Conservation (phyloP, 306 rosid species). For the Quercus mongolica region DNA sequence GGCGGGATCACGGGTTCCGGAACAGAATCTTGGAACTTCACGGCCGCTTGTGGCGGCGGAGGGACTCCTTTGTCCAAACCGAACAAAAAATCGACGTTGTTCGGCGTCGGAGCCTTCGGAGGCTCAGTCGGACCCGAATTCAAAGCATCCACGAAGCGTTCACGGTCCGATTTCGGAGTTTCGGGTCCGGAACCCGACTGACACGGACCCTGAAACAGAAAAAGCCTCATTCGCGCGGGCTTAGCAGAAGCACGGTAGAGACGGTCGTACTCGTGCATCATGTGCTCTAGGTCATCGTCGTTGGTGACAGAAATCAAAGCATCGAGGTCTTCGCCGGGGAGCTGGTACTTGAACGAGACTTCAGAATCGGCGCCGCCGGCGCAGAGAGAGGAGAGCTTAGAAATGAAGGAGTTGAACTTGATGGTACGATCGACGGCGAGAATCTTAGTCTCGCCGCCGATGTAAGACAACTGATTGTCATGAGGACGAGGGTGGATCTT, state of each 20-base stretch:
- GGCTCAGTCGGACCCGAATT: slow-evolving; percentile 44
- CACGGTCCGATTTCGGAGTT: slow-evolving; percentile 38
- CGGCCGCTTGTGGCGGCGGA: slow-evolving; percentile 25
- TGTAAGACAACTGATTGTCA: slow-evolving; percentile 82
- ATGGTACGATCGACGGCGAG: slow-evolving; percentile 73
- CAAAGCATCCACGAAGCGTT: slow-evolving; percentile 54
- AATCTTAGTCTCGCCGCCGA: slow-evolving; percentile 93
- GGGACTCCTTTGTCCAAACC: slow-evolving; percentile 50
- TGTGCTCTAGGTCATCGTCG: slow-evolving; percentile 91
- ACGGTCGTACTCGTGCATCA: slow-evolving; percentile 98
- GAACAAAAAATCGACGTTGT: slow-evolving; percentile 60
- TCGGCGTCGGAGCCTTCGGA: slow-evolving; percentile 31
- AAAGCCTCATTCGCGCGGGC: slow-evolving; percentile 80
- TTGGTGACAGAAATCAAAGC: slow-evolving; percentile 86
- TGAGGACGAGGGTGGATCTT: slow-evolving; percentile 93
- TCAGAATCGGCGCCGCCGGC: slow-evolving; percentile 39
- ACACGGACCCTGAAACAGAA: slow-evolving; percentile 37
- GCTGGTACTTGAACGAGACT: slow-evolving; percentile 85
- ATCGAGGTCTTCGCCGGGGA: slow-evolving; percentile 93
- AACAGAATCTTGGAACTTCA: slow-evolving; percentile 38
- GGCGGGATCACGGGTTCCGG: slow-evolving; percentile 44
- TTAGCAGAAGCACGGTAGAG: slow-evolving; percentile 61
- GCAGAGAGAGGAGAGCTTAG: slow-evolving; percentile 63
- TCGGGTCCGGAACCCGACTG: slow-evolving; percentile 40
- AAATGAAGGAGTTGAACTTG: slow-evolving; percentile 51